Evolutionary conservation across 2,329 filamentous ascomycete genomes (phyloP).

Genomic region (Annulohypoxylon truncatum): DNA sequence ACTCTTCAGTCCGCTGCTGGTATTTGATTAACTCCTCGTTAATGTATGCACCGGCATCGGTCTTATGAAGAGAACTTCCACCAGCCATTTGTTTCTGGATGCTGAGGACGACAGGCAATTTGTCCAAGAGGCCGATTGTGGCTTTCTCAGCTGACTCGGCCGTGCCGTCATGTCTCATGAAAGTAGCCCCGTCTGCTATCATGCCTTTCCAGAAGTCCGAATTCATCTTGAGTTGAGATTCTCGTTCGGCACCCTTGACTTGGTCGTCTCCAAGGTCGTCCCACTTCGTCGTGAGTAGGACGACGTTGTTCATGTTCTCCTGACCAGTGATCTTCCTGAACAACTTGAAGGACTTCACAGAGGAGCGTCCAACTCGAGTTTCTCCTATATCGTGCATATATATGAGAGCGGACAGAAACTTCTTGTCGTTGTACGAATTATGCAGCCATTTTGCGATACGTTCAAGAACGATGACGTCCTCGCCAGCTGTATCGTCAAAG

Average conservation of each 20-base stretch:
- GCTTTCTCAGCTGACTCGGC: neutral
- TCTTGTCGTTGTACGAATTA: neutral
- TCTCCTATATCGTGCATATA: neutral
- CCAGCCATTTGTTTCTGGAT: neutral
- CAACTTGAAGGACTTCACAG: neutral
- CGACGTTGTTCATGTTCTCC: neutral
- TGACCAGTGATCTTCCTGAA: neutral
- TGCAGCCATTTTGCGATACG: neutral
- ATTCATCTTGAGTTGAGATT: neutral
- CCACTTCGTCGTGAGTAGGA: neutral
- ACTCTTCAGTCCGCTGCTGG: neutral
- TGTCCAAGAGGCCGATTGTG: neutral
- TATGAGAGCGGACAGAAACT: neutral
- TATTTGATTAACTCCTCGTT: neutral
- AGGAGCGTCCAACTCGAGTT: neutral
- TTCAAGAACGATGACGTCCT: neutral
- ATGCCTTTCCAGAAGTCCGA: neutral
- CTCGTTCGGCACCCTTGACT: neutral
- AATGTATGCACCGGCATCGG: neutral
- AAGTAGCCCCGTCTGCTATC: neutral
- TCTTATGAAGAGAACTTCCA: neutral
- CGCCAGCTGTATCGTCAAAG: neutral
- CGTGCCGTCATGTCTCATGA: neutral
- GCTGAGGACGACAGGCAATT: neutral
- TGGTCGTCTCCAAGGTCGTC: neutral